Percentiles rank a stretch among this genome's conserved stretches.
Evolutionary conservation across 2,329 filamentous ascomycete species (phyloP).

Genomic region (Aspergillus oerlinghausenensis): DNA sequence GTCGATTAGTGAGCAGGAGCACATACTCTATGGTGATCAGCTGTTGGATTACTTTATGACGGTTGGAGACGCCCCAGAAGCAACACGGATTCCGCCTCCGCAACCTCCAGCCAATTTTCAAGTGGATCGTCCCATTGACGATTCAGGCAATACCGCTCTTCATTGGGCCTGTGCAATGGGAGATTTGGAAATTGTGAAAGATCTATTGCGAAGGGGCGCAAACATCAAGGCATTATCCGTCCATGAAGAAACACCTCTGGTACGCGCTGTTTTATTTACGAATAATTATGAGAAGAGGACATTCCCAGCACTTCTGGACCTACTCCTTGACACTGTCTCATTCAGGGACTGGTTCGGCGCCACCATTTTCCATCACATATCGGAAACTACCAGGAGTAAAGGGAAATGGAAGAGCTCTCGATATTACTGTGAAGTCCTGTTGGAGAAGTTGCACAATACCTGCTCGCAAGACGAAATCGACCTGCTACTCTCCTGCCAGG

Average conservation of each 20-base stretch:
- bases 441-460: conserved; percentile 79
- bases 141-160: conserved; percentile 84
- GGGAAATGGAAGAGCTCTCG: conserved; percentile 84
- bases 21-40: conserved; percentile 87
- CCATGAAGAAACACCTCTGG: conserved; percentile 80
- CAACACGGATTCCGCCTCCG: conserved; percentile 56
- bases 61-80: conserved; percentile 68
- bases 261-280: conserved; percentile 91
- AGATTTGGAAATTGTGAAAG: conserved; percentile 83
- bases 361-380: conserved; percentile 92
- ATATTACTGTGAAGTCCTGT: conserved; percentile 88
- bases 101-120: conserved; percentile 82
- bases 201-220: conserved; percentile 77
- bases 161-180: conserved; percentile 99
- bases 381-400: conserved; percentile 77
- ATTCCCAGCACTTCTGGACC: conserved; percentile 77
- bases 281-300: conserved; percentile 94
- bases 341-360: conserved; percentile 74
- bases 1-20: conserved; percentile 68
- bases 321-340: conserved; percentile 77
- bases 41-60: conserved; percentile 94
- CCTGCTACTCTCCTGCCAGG: conserved; percentile 72
- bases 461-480: conserved; percentile 73
- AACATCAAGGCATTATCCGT: conserved; percentile 66
- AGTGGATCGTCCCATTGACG: conserved; percentile 87